Conservation (phyloP, 768 basidiomycete genomes). For the Pulveroboletus ravenelii region DNA sequence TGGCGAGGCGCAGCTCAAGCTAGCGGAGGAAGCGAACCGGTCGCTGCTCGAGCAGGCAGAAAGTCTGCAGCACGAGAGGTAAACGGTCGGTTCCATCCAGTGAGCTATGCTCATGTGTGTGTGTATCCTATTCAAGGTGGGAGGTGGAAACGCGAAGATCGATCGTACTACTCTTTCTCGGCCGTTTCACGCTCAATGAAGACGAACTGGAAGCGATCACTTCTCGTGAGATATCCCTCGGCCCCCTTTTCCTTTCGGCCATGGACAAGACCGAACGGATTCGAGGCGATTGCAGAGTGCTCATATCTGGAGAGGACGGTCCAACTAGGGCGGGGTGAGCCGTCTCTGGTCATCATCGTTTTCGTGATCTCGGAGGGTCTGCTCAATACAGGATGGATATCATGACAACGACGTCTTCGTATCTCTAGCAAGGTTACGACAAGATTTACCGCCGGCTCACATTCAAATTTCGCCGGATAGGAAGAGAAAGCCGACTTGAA, state of each 20-base stretch:
- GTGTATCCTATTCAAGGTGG: conserved; percentile 40
- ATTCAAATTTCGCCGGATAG: conserved; percentile 78
- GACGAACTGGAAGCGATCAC: conserved; percentile 70
- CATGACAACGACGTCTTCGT: conserved; percentile 73
- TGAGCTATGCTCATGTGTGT: background rate
- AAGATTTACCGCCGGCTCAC: conserved; percentile 85
- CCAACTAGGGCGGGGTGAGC: conserved; percentile 71
- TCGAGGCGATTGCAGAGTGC: conserved; percentile 75
- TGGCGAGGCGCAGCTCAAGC: conserved; percentile 69
- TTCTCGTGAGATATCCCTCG: conserved; percentile 75
- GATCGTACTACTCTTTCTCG: conserved; percentile 75
- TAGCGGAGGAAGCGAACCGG: conserved; percentile 74
- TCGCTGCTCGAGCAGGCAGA: conserved; percentile 80
- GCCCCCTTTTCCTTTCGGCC: conserved; percentile 69
- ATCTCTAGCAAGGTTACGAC: conserved; percentile 86
- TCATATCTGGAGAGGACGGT: conserved; percentile 82
- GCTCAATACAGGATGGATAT: conserved; percentile 69
- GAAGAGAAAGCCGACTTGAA: conserved; percentile 70
- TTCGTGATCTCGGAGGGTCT: background rate
- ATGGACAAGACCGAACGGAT: conserved; percentile 87
- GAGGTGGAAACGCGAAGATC: conserved; percentile 66
- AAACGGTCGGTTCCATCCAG: conserved; percentile 8
- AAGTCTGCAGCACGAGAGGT: conserved; percentile 72
- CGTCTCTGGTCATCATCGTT: background rate
- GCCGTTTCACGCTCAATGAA: conserved; percentile 77